Evolutionary conservation across 140 eudicot genomes (phyloP), one percentile per base, ranked within the genome.

Genomic region (Senecio squalidus): DNA sequence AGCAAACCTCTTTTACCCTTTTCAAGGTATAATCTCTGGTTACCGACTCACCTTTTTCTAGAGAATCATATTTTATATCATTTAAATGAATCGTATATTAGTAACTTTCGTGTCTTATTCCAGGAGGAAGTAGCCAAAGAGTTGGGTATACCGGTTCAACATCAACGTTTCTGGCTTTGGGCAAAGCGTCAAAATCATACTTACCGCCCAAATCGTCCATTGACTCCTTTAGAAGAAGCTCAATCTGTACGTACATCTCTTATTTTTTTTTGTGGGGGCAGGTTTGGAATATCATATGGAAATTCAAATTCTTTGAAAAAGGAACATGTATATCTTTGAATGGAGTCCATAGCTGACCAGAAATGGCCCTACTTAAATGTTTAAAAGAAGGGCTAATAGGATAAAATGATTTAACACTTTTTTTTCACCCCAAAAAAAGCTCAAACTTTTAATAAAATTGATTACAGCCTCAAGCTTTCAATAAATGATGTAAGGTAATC

Each of bases 121-220:
- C 82, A 90, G 97, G 94, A 85, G 75, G 90, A 86, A 69, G 84
- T 85, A 68, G 95, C 95, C 3, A 86, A 86, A 65, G 90, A 86
- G 61, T 80, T 80, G 70, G 95, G 95, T 43, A 62, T 90, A 58
- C 97, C 95, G 3, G 90, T 86, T 60, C 84, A 86, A 33, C 80
- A 66, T 72, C 97, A 80, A 63, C 94, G 95, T 10, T 90, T 82
- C 58, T 90, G 97, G 97, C 62, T 85, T 48, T 90, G 97, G 97
- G 90, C 90, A 52, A 85, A 83, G 74, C 84, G 95, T 11, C 97
- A 82, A 74, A 89, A 89, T 62, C 93, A 85, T 47, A 85, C 97
- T 0, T 83, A 71, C 50, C 89, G 97, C 27, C 97, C 95, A 20
- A 82, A 78, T 60, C 87, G 97, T 21, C 97, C 95, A 18, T 76